These are phyloP conservation scores for Voacanga thouarsii DNA, from an alignment of 257 asterid species.

Conservation along the genomic window DNA sequence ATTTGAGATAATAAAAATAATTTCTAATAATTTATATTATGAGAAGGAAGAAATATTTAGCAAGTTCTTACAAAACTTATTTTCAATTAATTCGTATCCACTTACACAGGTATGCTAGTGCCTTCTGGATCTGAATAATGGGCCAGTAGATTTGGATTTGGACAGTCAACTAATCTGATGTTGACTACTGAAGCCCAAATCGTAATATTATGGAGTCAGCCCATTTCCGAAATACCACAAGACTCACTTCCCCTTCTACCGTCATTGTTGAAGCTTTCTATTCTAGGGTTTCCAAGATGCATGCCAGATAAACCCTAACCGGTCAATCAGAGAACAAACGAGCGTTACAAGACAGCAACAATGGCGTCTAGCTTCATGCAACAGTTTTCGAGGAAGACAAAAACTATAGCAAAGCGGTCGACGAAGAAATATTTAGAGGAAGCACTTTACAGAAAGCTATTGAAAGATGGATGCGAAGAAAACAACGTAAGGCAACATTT, in stretches of 20 bases:
- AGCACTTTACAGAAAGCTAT: slow-evolving; percentile 76
- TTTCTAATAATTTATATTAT: too few relatives aligned
- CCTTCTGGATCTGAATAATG: too few relatives aligned
- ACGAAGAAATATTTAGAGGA: slow-evolving; percentile 69
- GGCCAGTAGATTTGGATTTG: too few relatives aligned
- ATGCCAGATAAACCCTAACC: background rate
- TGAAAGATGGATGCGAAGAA: slow-evolving; percentile 73
- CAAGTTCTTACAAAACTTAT: too few relatives aligned
- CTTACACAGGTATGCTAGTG: too few relatives aligned
- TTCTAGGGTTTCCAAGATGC: background rate
- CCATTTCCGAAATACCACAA: background rate
- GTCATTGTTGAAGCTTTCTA: background rate
- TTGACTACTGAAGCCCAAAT: background rate
- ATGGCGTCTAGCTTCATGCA: slow-evolving; percentile 77
- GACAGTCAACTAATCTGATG: background rate
- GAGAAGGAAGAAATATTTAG: too few relatives aligned
- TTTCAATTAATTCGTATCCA: too few relatives aligned
- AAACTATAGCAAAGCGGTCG: slow-evolving; percentile 55
- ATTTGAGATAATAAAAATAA: too few relatives aligned
- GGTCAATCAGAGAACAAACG: background rate
- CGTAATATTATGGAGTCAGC: background rate
- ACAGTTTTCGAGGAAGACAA: slow-evolving; percentile 60
- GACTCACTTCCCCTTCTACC: background rate
- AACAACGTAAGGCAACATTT: slow-evolving; percentile 46
- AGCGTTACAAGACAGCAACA: slow-evolving; percentile 3